Conservation (phyloP, 2,329 filamentous ascomycete genomes). For the Amphichorda felina region DNA sequence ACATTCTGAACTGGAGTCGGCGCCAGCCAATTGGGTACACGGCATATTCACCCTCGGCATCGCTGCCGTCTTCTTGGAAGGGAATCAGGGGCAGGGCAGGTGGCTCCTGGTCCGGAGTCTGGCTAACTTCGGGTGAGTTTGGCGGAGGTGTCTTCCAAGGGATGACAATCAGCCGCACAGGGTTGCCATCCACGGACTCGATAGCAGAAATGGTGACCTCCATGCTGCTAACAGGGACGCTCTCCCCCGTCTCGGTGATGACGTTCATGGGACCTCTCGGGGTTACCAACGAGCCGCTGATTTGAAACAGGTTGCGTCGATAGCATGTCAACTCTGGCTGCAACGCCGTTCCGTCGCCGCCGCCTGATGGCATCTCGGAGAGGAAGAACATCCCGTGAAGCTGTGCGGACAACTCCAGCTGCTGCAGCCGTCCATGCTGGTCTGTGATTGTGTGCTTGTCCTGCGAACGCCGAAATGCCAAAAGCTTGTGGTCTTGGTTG, state of each 20-base stretch:
- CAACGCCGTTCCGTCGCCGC: slow-evolving; percentile 42
- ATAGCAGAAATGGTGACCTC: slow-evolving; percentile 86
- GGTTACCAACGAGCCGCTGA: slow-evolving; percentile 77
- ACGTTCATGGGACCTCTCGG: slow-evolving; percentile 70
- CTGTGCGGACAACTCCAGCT: slow-evolving; percentile 57
- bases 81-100: slow-evolving; percentile 65
- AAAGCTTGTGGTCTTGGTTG: slow-evolving; percentile 49
- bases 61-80: slow-evolving; percentile 47
- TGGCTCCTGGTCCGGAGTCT: slow-evolving; percentile 70
- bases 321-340: slow-evolving; percentile 90
- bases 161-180: slow-evolving; percentile 89
- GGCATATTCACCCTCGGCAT: slow-evolving; percentile 66
- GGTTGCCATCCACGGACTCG: slow-evolving; percentile 86
- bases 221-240: slow-evolving; percentile 68
- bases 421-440: slow-evolving; percentile 45
- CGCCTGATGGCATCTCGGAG: slow-evolving; percentile 62
- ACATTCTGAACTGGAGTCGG: slow-evolving; percentile 80
- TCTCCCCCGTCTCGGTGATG: slow-evolving; percentile 73
- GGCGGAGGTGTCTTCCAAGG: slow-evolving; percentile 94
- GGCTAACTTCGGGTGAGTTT: slow-evolving; percentile 55
- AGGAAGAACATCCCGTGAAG: slow-evolving; percentile 85
- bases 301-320: slow-evolving; percentile 89
- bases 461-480: slow-evolving; percentile 43
- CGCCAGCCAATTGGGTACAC: slow-evolving; percentile 94
- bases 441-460: slow-evolving; percentile 51